phyloP scores from a whole-genome alignment of 192 early-diverging fungal genomes.

The Umbelopsis sp. region DNA sequence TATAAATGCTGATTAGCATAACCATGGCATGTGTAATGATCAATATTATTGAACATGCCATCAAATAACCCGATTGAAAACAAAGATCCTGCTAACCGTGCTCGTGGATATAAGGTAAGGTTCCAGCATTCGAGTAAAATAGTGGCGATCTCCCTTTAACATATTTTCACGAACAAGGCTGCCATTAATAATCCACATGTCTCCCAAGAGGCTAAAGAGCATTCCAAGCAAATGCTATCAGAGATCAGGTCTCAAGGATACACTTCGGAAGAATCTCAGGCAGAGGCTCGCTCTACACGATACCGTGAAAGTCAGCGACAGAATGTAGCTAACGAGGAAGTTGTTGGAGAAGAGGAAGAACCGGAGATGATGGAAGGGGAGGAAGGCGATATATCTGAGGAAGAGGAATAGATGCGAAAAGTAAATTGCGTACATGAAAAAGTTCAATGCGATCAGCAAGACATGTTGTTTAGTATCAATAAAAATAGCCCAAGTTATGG shows the following conservation, averaged over 20 bases:
- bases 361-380: neutral
- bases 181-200: neutral
- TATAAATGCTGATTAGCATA: no score
- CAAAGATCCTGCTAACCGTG: slow-evolving; percentile 1
- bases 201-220: neutral
- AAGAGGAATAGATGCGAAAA: neutral
- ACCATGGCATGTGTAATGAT: no score
- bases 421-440: neutral
- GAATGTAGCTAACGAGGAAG: neutral
- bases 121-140: neutral
- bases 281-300: neutral
- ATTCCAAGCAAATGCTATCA: neutral
- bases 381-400: neutral
- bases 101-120: neutral
- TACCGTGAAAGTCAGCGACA: neutral
- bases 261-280: neutral
- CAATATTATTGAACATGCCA: neutral
- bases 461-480: neutral
- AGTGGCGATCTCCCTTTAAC: neutral
- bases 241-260: neutral
- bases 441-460: neutral
- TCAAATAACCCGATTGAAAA: neutral
- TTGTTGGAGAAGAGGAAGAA: neutral
- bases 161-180: neutral
- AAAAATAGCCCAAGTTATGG: no score